These are phyloP conservation scores for Vigna hirtella DNA, from an alignment of 306 rosid species.

Conservation along the genomic window DNA sequence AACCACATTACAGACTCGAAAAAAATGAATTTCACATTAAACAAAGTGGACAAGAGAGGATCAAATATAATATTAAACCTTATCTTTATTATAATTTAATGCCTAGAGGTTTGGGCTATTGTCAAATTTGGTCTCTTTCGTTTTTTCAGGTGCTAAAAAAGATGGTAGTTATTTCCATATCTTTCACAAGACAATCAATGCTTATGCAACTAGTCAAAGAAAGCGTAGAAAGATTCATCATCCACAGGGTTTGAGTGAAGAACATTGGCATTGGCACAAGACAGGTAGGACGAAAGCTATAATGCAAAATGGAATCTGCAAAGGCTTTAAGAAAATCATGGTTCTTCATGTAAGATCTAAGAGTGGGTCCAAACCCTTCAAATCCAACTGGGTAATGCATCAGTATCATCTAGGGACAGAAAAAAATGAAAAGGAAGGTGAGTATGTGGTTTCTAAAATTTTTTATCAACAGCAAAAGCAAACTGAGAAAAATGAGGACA, in stretches of 20 bases:
- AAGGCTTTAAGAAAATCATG: slow-evolving; percentile 89
- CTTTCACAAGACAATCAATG: slow-evolving; percentile 76
- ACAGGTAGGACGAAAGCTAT: slow-evolving; percentile 59
- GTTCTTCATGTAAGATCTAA: slow-evolving; percentile 70
- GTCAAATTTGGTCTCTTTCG: slow-evolving; percentile 36
- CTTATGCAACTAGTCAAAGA: slow-evolving; percentile 80
- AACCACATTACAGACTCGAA: too few relatives aligned
- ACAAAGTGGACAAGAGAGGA: too few relatives aligned
- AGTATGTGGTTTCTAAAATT: slow-evolving; percentile 83
- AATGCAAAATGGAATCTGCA: slow-evolving; percentile 51
- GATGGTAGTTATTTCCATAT: slow-evolving; percentile 83
- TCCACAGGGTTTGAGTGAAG: slow-evolving; percentile 44
- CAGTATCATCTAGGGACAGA: slow-evolving; percentile 88
- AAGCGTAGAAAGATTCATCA: slow-evolving; percentile 62
- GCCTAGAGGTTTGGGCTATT: slow-evolving; percentile 19
- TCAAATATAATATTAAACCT: too few relatives aligned
- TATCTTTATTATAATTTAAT: background rate
- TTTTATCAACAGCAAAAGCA: slow-evolving; percentile 68
- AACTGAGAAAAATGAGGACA: slow-evolving; percentile 54
- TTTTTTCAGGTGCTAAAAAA: slow-evolving; percentile 78
- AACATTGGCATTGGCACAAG: slow-evolving; percentile 62
- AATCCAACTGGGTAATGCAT: slow-evolving; percentile 87
- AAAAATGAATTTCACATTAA: too few relatives aligned
- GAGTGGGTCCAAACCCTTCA: slow-evolving; percentile 68
- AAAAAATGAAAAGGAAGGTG: slow-evolving; percentile 80